These are phyloP conservation scores for Leptomonas seymouri DNA, from an alignment of 208 protist species.

Conservation along the genomic window DNA sequence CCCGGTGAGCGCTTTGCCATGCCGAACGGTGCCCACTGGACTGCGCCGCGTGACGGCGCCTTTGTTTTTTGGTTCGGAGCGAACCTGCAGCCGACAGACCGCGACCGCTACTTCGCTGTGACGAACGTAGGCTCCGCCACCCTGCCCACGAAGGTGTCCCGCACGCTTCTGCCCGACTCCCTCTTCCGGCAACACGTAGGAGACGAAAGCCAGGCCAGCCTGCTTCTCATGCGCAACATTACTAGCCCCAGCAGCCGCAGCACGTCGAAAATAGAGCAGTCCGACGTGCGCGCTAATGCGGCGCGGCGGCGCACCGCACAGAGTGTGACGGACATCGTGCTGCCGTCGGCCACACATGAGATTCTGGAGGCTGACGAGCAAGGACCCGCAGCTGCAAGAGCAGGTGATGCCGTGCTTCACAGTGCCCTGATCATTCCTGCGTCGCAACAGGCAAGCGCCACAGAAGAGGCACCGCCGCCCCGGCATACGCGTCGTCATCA, in stretches of 20 bases:
- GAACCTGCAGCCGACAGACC: conserved; percentile 58
- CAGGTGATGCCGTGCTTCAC: neutral
- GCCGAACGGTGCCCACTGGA: conserved; percentile 53
- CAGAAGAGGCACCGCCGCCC: neutral
- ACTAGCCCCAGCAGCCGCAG: neutral
- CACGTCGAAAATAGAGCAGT: neutral
- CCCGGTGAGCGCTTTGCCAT: conserved; percentile 67
- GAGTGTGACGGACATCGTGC: conserved; percentile 18
- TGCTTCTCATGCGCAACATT: conserved; percentile 13
- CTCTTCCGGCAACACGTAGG: conserved; percentile 50
- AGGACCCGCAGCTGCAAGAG: no score
- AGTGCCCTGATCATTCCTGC: neutral
- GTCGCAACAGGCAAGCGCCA: neutral
- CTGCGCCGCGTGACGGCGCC: conserved; percentile 51
- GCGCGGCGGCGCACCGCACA: conserved; percentile 32
- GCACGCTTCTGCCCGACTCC: conserved; percentile 55
- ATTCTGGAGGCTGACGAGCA: conserved; percentile 27
- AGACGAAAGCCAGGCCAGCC: conserved; percentile 20
- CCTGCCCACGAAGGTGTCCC: conserved; percentile 40
- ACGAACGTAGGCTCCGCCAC: conserved; percentile 56
- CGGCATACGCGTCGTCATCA: neutral
- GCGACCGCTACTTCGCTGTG: conserved; percentile 81
- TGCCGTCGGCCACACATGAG: conserved; percentile 27
- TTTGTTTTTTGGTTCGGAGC: conserved; percentile 86
- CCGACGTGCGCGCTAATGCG: neutral